Base-by-base conservation (phyloP, 169 alveolate species). In the Plasmodium coatneyi region DNA sequence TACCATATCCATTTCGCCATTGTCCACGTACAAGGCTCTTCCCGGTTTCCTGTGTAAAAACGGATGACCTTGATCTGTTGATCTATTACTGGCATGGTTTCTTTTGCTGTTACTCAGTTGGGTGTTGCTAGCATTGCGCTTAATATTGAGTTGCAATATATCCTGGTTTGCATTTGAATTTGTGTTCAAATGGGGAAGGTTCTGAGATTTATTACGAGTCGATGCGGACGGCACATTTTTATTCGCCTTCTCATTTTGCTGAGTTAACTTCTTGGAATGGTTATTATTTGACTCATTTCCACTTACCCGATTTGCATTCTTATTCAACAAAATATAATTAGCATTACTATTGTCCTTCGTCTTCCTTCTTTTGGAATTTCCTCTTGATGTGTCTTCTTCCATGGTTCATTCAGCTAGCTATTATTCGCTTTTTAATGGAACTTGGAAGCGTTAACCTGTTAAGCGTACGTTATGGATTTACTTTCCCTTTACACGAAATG, bases 351-450 rank as follows among this genome's bases (percentile, higher is more conserved):
- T 76, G 25, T 79, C 71, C 19, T 80, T 56, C 3, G 56, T 78
- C 54, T 89, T 89, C 81, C 81, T 52, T 43, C 81, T 89, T 89
- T 89, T 89, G 28, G 71, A 60, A 32, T 32, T 60, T 41, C 71
- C 82, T 32, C 22, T 30, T 56, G 22, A 22, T 56, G n/a, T 66
- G 34, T 89, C 71, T 60, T 89, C 80, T 78, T 79, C 89, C 89
- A 79, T 89, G 43, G 25, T 79, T 79, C 22, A 19, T 9, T 39
- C 19, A 66, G 32, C 28, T 70, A 66, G 43, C 72, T 83, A 28
- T 32, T 34, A 56, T 82, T 56, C 30, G 2, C n/a, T 34, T 82
- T 34, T 82, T 34, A 34, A n/a, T 43, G 28, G 22, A 16, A 43
- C 22, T 25, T 39, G 25, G 22, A 80, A 22, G 66, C 4, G 56